Percentiles rank a stretch among this genome's conserved stretches.
Evolutionary conservation across 352 stramenopile genomes (phyloP).

Genomic region (Phytophthora pluvialis): DNA sequence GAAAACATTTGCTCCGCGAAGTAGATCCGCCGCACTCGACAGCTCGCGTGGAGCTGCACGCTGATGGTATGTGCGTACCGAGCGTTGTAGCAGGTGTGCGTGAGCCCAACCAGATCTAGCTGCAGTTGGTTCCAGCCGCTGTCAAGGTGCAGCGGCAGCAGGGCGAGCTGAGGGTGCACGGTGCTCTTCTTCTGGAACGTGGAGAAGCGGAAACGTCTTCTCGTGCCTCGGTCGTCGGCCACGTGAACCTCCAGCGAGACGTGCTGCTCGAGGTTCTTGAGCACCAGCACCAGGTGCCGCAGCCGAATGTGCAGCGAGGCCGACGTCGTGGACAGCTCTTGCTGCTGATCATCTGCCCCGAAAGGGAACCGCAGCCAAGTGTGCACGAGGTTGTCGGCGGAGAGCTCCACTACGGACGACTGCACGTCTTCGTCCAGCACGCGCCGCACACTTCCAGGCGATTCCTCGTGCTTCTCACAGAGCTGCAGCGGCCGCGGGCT

Average conservation of each 20-base stretch:
- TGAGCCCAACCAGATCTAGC: conserved; percentile 53
- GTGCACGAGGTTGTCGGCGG: conserved; percentile 35
- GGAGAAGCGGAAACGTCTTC: conserved; percentile 52
- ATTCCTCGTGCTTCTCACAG: conserved; percentile 60
- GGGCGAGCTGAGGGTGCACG: conserved; percentile 44
- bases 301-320: conserved; percentile 57
- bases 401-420: conserved; percentile 63
- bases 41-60: conserved; percentile 62
- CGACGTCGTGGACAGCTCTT: not conserved
- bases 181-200: conserved; percentile 54
- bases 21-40: conserved; percentile 63
- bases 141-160: conserved; percentile 54
- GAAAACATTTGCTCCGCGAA: conserved; percentile 55
- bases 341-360: conserved; percentile 12
- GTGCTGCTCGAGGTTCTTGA: conserved; percentile 50
- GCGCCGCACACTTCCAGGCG: conserved; percentile 39
- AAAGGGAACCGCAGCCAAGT: conserved; percentile 61
- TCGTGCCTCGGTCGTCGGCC: conserved; percentile 38
- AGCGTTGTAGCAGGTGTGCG: conserved; percentile 48
- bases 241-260: conserved; percentile 58
- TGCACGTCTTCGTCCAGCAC: conserved; percentile 67
- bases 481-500: conserved; percentile 63
- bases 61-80: conserved; percentile 49
- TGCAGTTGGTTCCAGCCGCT: conserved; percentile 69
- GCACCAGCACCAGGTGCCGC: conserved; percentile 51